Conservation (phyloP, 2,329 filamentous ascomycete genomes). For the Basipetospora chlamydospora region DNA sequence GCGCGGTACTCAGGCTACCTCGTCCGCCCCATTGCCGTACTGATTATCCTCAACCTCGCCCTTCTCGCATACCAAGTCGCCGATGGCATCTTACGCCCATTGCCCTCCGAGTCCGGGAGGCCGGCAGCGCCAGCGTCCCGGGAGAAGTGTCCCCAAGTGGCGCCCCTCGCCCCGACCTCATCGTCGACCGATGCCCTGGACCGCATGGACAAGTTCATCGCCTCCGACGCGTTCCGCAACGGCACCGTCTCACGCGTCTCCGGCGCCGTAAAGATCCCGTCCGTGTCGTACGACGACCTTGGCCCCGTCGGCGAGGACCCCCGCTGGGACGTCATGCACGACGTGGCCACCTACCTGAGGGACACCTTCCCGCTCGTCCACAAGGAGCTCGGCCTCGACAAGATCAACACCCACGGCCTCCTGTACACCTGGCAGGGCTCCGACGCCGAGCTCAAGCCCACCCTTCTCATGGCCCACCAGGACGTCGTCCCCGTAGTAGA, state of each 20-base stretch:
- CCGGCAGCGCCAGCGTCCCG: too few species aligned
- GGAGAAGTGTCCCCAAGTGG: conserved; percentile 17
- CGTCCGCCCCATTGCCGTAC: background rate
- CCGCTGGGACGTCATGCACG: conserved; percentile 42
- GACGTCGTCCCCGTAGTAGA: conserved; percentile 47
- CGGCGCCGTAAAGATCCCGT: conserved; percentile 36
- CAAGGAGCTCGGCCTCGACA: conserved; percentile 30
- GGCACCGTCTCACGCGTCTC: conserved; percentile 21
- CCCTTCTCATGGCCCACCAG: conserved; percentile 47
- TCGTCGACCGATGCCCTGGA: conserved; percentile 11
- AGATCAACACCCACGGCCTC: conserved; percentile 43
- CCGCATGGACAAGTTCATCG: conserved; percentile 18
- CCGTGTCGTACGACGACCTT: conserved; percentile 40
- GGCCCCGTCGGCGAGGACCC: conserved; percentile 37
- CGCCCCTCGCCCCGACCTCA: conserved; percentile 16
- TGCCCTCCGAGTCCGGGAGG: background rate
- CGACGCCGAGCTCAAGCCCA: conserved; percentile 33
- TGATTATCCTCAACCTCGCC: background rate
- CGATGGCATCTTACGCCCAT: too few species aligned
- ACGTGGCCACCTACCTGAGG: conserved; percentile 34
- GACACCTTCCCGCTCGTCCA: conserved; percentile 37
- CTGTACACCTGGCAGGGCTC: conserved; percentile 42
- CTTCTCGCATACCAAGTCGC: background rate
- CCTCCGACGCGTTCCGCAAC: conserved; percentile 17
- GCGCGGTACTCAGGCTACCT: background rate